Evolutionary conservation across 345 rosid species (phyloP), one percentile per base, ranked within the genome.

Genomic region (Dovyalis caffra): DNA sequence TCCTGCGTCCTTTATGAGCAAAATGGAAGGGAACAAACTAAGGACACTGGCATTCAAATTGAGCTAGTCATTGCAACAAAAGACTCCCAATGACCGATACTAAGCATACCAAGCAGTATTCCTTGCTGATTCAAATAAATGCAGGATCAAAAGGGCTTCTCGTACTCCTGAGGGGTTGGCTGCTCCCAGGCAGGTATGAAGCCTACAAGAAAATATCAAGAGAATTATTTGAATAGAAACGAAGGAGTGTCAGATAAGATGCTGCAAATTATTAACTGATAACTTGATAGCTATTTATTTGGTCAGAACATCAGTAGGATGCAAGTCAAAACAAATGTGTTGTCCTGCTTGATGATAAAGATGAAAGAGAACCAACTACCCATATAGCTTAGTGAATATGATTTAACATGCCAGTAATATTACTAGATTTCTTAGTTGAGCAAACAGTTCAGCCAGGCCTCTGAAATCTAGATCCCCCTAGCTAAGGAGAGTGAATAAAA

Each of bases 171-270:
- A 6, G 90, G 80, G 2, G 94, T 90, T 75, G 87, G 91, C 71
- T 86, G 97, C 84, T 90, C 91, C 98, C 98, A 94, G 25, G 83
- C 78, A 71, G 83, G 94, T 86, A 94, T 83, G 83, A 90, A 90
- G 85, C 97, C 98, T 94, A 77, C 82, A 78, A 49, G 60, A 70
- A 38, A 72, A 57, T 58, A 69, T 18, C 21, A 62, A 60, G 66
- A 79, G 37, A 33, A 16, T 63, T 40, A 71, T 8, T 28, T n/a
- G 34, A 63, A 21, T n/a, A 67, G 20, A 57, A 20, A 76, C 62
- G 9, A 29, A 9, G 26, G 14, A 29, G 37, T 26, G 35, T 66
- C 53, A 26, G 60, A 53, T 5, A 33, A 16, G 51, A 15, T 56
- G 51, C 56, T 56, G 26, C 64, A 25, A 74, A 49, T 37, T 25